These are phyloP conservation scores for Phyllosticta ampelicida DNA, from an alignment of 2,329 filamentous ascomycete species.

Conservation along the genomic window DNA sequence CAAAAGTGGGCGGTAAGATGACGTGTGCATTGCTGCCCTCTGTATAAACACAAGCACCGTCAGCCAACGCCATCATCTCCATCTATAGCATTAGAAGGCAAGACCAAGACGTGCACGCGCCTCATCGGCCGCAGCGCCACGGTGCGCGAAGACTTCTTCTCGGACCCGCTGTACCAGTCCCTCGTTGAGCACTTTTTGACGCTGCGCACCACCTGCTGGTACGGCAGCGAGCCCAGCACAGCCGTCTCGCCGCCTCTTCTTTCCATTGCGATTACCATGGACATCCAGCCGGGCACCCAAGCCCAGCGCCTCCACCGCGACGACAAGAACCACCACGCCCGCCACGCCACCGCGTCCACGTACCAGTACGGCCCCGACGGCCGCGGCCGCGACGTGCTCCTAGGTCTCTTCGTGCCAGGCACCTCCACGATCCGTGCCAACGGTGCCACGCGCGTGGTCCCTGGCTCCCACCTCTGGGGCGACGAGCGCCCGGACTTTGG, in stretches of 20 bases:
- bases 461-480: slow-evolving; percentile 31
- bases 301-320: slow-evolving; percentile 29
- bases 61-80: background rate
- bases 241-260: slow-evolving; percentile 27
- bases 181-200: slow-evolving; percentile 25
- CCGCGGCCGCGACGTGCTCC: slow-evolving; percentile 24
- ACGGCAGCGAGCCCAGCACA: slow-evolving; percentile 19
- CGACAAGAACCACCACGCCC: slow-evolving; percentile 31
- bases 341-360: slow-evolving; percentile 16
- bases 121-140: slow-evolving; percentile 26
- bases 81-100: slow-evolving; percentile 21
- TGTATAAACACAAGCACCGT: background rate
- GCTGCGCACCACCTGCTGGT: slow-evolving; percentile 26
- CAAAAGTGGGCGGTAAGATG: slow-evolving; percentile 16
- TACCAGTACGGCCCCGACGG: slow-evolving; percentile 15
- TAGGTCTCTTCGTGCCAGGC: slow-evolving; percentile 28
- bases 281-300: slow-evolving; percentile 22
- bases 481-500: slow-evolving; percentile 29
- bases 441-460: slow-evolving; percentile 27
- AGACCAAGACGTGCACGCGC: slow-evolving; percentile 26
- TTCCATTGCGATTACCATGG: slow-evolving; percentile 30
- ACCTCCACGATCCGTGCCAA: slow-evolving; percentile 28
- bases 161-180: slow-evolving; percentile 12
- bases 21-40: background rate
- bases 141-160: slow-evolving; percentile 28